phyloP scores from a whole-genome alignment of 352 stramenopile species.

The Plasmopara halstedii region DNA sequence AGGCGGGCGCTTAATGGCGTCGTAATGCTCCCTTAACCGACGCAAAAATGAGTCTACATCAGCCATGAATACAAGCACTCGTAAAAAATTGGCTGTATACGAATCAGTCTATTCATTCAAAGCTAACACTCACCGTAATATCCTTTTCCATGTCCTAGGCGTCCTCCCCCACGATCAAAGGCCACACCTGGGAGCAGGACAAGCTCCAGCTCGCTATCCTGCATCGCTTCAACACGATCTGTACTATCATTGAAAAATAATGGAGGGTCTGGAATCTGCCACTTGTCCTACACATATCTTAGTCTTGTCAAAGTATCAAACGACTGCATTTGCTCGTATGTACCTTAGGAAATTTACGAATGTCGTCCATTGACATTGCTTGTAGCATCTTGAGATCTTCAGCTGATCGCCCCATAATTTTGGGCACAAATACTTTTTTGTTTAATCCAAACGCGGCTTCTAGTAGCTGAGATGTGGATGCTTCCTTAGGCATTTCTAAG shows the following conservation, averaged over 20 bases:
- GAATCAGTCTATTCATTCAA: background rate
- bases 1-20: constrained; percentile 21
- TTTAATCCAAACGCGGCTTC: constrained; percentile 38
- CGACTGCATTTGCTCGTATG: constrained; percentile 1
- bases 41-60: constrained; percentile 65
- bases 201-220: constrained; percentile 52
- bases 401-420: constrained; percentile 57
- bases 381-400: constrained; percentile 79
- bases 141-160: constrained; percentile 81
- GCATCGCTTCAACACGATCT: constrained; percentile 36
- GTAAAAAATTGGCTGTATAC: constrained; percentile 5
- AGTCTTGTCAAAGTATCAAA: too few species aligned
- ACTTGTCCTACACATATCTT: constrained; percentile 60
- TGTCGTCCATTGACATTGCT: constrained; percentile 48
- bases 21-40: constrained; percentile 44
- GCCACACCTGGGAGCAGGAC: constrained; percentile 78
- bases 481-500: constrained; percentile 81
- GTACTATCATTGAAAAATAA: constrained; percentile 17
- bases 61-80: too few species aligned
- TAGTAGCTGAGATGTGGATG: constrained; percentile 45
- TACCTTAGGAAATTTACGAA: constrained; percentile 78
- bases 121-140: constrained; percentile 63
- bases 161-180: constrained; percentile 69
- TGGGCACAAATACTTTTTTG: constrained; percentile 86
- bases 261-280: constrained; percentile 78